Base-by-base conservation (phyloP, 2,329 filamentous ascomycete genomes). In the Scedosporium aurantiacum region DNA sequence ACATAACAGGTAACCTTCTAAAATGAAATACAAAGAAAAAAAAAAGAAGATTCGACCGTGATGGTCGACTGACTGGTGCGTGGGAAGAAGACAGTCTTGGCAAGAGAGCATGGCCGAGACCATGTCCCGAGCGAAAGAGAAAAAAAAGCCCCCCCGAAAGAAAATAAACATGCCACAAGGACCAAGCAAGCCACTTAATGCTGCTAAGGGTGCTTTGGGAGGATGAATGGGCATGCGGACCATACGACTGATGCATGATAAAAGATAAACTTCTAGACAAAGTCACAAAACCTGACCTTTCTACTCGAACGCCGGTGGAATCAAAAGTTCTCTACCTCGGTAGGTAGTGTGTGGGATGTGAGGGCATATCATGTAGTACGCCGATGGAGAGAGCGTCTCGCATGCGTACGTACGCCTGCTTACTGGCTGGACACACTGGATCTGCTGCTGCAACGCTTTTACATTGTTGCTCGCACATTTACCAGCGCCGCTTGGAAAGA, bases 401-500 rank as follows among this genome's bases (percentile, higher is more conserved):
- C 27, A 54, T 14, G 50, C 50, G 43, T 47, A 23, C 8, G 18
- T 27, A 23, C 12, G 21, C 21, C 50, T 23, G 18, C 43, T 47
- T 47, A 18, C 43, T 47, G n/a, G 43, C 43, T 21, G 25, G 28
- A 43, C 10, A 41, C 28, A 21, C 28, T 57, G 37, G 32, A 18
- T 12, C 18, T 10, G 40, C 8, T n/a, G 27, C 18, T 18, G 21
- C 57, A 45, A 45, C 52, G 23, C 23, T 23, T 14, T 28, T n/a
- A 40, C 55, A n/a, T 32, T 27, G 21, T 47, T 41, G 37, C 54
- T 57, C 14, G 25, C 4, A 25, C 41, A 25, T 45, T 75, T 78
- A 82, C 79, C 79, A 82, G 65, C 79, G 77, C 66, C 78, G 77
- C 69, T 75, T 78, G 68, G 75, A 73, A 40, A 82, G 70, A 60